Percentiles rank a stretch among this genome's conserved stretches.
phyloP scores from a whole-genome alignment of 257 asterid species.

The Knoxia roxburghii region DNA sequence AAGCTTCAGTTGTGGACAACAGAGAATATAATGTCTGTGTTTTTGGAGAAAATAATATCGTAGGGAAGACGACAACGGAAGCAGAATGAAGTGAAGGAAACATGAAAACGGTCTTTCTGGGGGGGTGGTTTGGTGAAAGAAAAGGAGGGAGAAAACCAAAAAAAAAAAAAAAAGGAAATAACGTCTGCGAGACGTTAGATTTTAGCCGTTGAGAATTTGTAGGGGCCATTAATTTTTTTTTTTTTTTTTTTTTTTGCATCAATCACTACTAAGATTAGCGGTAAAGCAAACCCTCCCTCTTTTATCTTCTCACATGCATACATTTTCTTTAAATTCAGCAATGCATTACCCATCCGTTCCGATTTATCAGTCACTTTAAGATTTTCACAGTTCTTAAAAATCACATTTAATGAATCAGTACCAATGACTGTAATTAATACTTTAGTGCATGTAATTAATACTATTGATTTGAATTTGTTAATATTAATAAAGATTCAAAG shows the following conservation, averaged over 20 bases:
- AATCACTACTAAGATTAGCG: conserved; percentile 4
- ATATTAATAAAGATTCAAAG: too few species aligned
- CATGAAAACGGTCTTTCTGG: conserved; percentile 1
- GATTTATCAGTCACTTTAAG: too few species aligned
- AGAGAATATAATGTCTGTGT: not conserved
- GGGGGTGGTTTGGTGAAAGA: conserved; percentile 14
- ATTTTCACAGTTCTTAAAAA: too few species aligned
- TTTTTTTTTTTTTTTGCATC: too few species aligned
- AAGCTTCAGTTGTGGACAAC: conserved; percentile 2
- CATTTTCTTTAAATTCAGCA: too few species aligned
- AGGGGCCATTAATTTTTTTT: conserved; percentile 4
- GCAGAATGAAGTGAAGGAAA: not conserved
- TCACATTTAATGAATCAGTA: too few species aligned
- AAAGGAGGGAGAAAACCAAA: not conserved
- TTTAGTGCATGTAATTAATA: too few species aligned
- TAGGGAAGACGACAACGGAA: conserved; percentile 18
- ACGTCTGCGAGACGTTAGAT: conserved; percentile 19
- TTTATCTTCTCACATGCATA: not conserved
- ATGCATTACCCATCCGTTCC: too few species aligned
- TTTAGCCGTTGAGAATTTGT: conserved; percentile 12
- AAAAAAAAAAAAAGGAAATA: not conserved
- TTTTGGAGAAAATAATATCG: conserved; percentile 6
- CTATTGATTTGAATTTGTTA: too few species aligned
- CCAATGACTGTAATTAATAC: too few species aligned
- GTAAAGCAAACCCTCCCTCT: conserved; percentile 5